A percentile compares a stretch with the other conserved stretches of the same genome.
Conservation (phyloP, 306 rosid genomes). For the Urtica urens region DNA sequence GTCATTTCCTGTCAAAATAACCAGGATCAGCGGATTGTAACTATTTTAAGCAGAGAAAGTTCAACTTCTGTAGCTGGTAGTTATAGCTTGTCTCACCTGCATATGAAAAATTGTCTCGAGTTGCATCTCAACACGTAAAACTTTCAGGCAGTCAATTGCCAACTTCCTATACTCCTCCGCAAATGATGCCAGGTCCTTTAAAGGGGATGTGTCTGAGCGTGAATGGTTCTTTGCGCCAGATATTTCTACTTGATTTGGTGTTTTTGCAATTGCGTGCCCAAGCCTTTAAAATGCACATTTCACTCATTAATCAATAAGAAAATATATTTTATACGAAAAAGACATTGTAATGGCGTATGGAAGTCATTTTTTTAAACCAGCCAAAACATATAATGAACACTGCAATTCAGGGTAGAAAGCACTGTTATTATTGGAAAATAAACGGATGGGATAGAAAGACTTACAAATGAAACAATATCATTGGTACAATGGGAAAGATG, state of each 20-base stretch:
- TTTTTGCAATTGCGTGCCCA: constrained; percentile 48
- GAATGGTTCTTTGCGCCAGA: constrained; percentile 29
- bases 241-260: constrained; percentile 48
- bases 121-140: constrained; percentile 94
- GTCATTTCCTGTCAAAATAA: constrained; percentile 73
- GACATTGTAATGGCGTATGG: no score
- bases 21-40: constrained; percentile 16
- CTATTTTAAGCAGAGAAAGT: constrained; percentile 3
- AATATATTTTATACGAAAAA: no score
- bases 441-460: no score
- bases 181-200: constrained; percentile 68
- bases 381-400: no score
- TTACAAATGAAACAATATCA: no score
- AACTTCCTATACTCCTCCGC: constrained; percentile 88
- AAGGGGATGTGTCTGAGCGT: constrained; percentile 42
- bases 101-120: constrained; percentile 84
- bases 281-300: constrained; percentile 51
- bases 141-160: constrained; percentile 92
- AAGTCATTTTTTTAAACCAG: no score
- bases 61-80: background rate
- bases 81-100: constrained; percentile 42
- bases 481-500: no score
- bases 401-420: no score
- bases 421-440: no score
- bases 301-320: no score